Conservation (phyloP, 106 monocot genomes). For the Dendrobium catenatum region DNA sequence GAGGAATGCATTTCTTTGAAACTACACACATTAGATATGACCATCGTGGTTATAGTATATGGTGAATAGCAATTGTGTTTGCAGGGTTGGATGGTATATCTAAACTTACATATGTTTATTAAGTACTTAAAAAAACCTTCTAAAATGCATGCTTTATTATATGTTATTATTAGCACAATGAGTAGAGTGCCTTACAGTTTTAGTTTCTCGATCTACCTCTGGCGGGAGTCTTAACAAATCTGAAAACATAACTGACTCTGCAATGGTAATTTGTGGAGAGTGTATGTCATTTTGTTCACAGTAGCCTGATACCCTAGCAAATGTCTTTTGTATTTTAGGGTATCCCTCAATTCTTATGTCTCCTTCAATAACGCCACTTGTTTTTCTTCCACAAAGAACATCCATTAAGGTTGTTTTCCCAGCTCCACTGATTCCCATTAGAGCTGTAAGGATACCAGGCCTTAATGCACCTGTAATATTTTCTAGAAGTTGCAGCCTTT, state of each 20-base stretch:
- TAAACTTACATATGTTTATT: not conserved
- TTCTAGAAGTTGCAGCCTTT: slow-evolving; percentile 41
- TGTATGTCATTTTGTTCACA: slow-evolving; percentile 67
- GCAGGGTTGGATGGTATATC: too few relatives aligned
- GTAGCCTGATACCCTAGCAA: slow-evolving; percentile 68
- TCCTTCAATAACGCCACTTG: slow-evolving; percentile 55
- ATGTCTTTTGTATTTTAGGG: slow-evolving; percentile 51
- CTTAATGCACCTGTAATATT: slow-evolving; percentile 41
- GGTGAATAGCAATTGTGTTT: too few relatives aligned
- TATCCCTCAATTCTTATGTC: slow-evolving; percentile 51
- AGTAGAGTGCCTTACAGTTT: slow-evolving; percentile 24
- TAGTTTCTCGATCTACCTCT: slow-evolving; percentile 31
- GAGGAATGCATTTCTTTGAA: too few relatives aligned
- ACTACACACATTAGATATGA: too few relatives aligned
- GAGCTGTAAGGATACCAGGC: slow-evolving; percentile 55
- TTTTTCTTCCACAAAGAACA: slow-evolving; percentile 60
- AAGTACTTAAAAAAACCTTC: too few relatives aligned
- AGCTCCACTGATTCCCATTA: slow-evolving; percentile 65
- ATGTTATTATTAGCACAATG: too few relatives aligned
- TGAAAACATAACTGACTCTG: slow-evolving; percentile 45
- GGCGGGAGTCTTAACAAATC: slow-evolving; percentile 29
- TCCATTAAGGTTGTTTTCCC: slow-evolving; percentile 73
- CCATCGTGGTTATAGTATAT: too few relatives aligned
- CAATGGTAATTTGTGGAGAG: slow-evolving; percentile 58
- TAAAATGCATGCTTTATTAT: not conserved